Percentiles rank a stretch among this genome's conserved stretches.
Conservation (phyloP, 148 eudicot species). For the Beta vulgaris region DNA sequence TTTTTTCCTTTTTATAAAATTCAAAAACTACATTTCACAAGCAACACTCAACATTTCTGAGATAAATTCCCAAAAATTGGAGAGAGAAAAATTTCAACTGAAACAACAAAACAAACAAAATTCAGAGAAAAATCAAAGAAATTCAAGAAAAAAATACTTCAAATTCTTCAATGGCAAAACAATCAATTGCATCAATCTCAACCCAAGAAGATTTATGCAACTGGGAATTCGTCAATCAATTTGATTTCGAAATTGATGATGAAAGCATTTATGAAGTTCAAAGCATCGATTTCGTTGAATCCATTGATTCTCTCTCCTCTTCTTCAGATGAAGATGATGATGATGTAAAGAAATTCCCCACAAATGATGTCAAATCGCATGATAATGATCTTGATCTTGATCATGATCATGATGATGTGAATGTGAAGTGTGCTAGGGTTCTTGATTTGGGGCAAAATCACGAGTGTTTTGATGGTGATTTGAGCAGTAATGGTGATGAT, state of each 20-base stretch:
- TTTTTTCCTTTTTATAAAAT: not conserved
- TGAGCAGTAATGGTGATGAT: not conserved
- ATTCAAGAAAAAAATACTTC: not conserved
- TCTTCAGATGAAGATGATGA: conserved; percentile 8
- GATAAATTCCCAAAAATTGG: not conserved
- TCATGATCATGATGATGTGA: conserved; percentile 22
- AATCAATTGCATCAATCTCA: conserved; percentile 6
- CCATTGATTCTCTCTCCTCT: conserved; percentile 25
- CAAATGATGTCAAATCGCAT: not conserved
- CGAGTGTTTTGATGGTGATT: not conserved
- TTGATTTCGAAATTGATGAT: conserved; percentile 28
- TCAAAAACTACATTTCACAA: not conserved
- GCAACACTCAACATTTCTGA: not conserved
- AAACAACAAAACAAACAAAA: too few relatives aligned
- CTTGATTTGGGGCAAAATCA: not conserved
- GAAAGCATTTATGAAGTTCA: conserved; percentile 11
- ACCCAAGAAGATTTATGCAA: conserved; percentile 33
- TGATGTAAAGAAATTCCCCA: not conserved
- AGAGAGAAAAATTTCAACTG: not conserved
- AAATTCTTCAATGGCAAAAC: conserved; percentile 21
- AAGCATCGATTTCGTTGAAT: conserved; percentile 16
- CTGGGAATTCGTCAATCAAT: conserved; percentile 46
- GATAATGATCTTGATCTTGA: too few relatives aligned
- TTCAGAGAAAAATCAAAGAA: too few relatives aligned
- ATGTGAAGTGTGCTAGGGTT: conserved; percentile 6